Evolutionary conservation across 345 rosid species (phyloP), one percentile per base, ranked within the genome.

Genomic region (Excoecaria agallocha): DNA sequence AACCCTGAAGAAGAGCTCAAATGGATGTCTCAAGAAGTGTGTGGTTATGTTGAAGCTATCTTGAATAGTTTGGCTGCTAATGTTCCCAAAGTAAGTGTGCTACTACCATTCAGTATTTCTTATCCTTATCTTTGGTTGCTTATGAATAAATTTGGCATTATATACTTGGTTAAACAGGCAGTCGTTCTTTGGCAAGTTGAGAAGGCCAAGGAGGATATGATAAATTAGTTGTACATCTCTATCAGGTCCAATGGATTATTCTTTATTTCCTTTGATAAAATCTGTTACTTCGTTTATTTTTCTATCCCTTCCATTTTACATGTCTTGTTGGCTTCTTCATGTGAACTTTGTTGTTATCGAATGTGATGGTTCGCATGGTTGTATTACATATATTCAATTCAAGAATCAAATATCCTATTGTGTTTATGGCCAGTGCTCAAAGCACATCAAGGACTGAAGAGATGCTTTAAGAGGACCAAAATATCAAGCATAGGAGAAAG

Each of bases 11-110:
- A 95, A 82, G 99, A 96, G 81, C 96, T 96, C 30, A 83, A 94
- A 62, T 96, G 99, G 99, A 96, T 96, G 98, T 89, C 99, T 57
- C 99, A 96, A 76, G 99, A 96, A 90, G 98, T 96, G 15, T 97
- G 98, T 5, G 97, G 99, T 76, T 96, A 96, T 65, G 98, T 93
- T 58, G 99, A 96, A 90, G 99, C 99, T 43, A 98, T 96, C 78
- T 94, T 96, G 55, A 93, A 91, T 86, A 96, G 99, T 80, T 94
- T 96, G 64, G 98, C 93, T 69, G 98, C 99, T 73, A 96, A 96
- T 78, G 97, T 96, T 75, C 99, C 99, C 57, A 96, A 96, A 87
- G 99, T 90, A 55, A 75, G 68, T 13, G 52, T 62, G 66, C 72
- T 56, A 71, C 63, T 76, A 12, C 8, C 60, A 65, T 68, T 49